phyloP scores from a whole-genome alignment of 2,329 filamentous ascomycete species.

The Alternaria metachromatica region DNA sequence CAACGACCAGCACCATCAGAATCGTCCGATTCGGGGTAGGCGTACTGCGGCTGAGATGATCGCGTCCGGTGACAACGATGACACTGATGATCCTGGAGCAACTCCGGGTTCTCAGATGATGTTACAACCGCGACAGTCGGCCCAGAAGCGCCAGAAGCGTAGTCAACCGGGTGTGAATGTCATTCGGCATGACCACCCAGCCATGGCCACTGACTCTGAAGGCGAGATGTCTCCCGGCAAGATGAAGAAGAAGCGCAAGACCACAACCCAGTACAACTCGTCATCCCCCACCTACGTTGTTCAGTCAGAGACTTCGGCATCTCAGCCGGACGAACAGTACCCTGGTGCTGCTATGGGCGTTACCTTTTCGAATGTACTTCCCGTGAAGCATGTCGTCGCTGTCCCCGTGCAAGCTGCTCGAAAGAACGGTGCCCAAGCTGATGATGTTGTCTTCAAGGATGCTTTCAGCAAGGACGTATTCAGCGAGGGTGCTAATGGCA shows the following conservation, averaged over 20 bases:
- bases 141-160: slow-evolving; percentile 2
- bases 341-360: background rate
- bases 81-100: background rate
- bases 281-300: background rate
- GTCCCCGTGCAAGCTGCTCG: background rate
- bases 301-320: background rate
- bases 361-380: too few species aligned
- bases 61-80: background rate
- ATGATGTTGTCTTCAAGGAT: background rate
- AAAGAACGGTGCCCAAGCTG: background rate
- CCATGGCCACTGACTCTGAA: background rate
- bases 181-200: background rate
- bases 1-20: slow-evolving; percentile 5
- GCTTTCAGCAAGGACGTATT: background rate
- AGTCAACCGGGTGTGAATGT: background rate
- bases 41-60: background rate
- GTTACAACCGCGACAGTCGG: background rate
- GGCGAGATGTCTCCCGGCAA: background rate
- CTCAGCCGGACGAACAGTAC: background rate
- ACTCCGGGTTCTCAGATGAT: background rate
- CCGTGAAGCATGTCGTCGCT: background rate
- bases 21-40: background rate
- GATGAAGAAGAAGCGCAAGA: background rate
- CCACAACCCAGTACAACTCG: background rate
- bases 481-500: background rate